phyloP scores from a whole-genome alignment of 2,329 filamentous ascomycete species.

The Hypoxylon sp. region DNA sequence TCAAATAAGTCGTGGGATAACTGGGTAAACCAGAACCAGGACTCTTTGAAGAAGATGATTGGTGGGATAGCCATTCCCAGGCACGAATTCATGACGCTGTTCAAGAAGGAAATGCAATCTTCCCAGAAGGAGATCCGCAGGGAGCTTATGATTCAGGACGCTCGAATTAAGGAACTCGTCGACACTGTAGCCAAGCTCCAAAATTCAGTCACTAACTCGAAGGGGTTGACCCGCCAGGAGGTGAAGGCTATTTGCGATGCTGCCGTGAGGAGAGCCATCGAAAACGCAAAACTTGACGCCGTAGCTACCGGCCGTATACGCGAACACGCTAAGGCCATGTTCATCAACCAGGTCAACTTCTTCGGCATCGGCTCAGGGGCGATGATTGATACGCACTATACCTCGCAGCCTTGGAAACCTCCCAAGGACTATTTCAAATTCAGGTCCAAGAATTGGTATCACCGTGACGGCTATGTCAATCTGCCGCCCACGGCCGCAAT shows the following conservation, averaged over 20 bases:
- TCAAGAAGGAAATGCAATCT: slow-evolving; percentile 51
- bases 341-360: slow-evolving; percentile 76
- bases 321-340: slow-evolving; percentile 57
- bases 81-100: slow-evolving; percentile 51
- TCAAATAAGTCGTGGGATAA: slow-evolving; percentile 35
- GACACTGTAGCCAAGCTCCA: slow-evolving; percentile 51
- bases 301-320: slow-evolving; percentile 62
- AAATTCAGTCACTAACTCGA: slow-evolving; percentile 42
- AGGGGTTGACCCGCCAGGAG: slow-evolving; percentile 57
- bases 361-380: slow-evolving; percentile 76
- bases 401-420: slow-evolving; percentile 68
- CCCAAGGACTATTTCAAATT: slow-evolving; percentile 42
- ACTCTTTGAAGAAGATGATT: slow-evolving; percentile 54
- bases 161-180: slow-evolving; percentile 37
- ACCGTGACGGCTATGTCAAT: slow-evolving; percentile 44
- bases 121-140: slow-evolving; percentile 43
- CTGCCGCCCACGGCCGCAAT: slow-evolving; percentile 69
- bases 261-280: slow-evolving; percentile 59
- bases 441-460: slow-evolving; percentile 46
- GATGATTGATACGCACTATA: slow-evolving; percentile 68
- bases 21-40: slow-evolving; percentile 66
- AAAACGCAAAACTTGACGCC: slow-evolving; percentile 61
- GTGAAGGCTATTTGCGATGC: slow-evolving; percentile 57
- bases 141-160: slow-evolving; percentile 38
- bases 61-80: slow-evolving; percentile 50